Evolutionary conservation across 164 flowering plant species (phyloP).

Genomic region (Cinnamomum micranthum): DNA sequence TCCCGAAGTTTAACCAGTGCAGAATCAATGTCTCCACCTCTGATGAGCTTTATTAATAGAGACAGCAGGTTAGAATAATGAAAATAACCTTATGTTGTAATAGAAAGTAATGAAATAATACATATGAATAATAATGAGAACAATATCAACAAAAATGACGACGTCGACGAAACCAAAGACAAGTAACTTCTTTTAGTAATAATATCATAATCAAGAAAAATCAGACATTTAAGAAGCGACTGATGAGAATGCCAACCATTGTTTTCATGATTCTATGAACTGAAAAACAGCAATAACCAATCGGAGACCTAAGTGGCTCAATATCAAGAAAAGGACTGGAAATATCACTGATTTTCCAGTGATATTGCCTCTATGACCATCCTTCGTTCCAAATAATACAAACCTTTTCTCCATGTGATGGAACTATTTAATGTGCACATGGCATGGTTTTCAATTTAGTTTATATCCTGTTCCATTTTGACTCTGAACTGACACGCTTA

Average conservation of each 20-base stretch:
- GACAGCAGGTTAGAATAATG: slow-evolving; percentile 14
- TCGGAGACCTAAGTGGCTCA: background rate
- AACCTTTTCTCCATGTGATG: too few relatives aligned
- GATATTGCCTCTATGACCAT: too few relatives aligned
- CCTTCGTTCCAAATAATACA: too few relatives aligned
- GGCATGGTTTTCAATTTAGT: too few relatives aligned
- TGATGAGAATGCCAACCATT: background rate
- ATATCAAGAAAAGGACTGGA: background rate
- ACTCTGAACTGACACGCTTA: too few relatives aligned
- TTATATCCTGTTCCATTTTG: too few relatives aligned
- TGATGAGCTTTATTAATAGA: slow-evolving; percentile 62
- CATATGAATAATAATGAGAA: too few relatives aligned
- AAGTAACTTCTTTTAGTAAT: too few relatives aligned
- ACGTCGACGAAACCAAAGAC: background rate
- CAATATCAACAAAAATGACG: background rate
- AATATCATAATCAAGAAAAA: background rate
- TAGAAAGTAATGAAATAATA: background rate
- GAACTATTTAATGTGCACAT: too few relatives aligned
- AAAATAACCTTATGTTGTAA: background rate
- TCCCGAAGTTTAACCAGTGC: slow-evolving; percentile 61
- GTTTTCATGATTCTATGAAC: background rate
- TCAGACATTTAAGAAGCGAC: background rate
- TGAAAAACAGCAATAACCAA: background rate
- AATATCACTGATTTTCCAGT: too few relatives aligned
- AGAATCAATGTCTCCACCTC: slow-evolving; percentile 77